Percentiles rank a stretch among this genome's conserved stretches.
Conservation (phyloP, 148 eudicot species). For the Linanthus parryae region DNA sequence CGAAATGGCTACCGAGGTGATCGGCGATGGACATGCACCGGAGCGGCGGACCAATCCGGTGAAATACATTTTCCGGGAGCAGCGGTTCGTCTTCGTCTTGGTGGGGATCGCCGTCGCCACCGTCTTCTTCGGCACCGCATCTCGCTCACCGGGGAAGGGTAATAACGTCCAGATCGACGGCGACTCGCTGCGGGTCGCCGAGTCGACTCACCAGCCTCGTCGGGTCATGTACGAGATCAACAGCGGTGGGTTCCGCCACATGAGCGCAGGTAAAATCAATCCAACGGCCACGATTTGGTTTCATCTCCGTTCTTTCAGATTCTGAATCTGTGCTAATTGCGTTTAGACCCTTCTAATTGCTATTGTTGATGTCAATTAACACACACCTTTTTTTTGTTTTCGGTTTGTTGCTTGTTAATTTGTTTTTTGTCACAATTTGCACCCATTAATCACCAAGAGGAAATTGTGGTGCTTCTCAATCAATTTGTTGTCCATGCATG, state of each 20-base stretch:
- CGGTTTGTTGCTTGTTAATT: neutral
- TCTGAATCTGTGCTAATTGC: neutral
- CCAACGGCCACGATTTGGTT: too few relatives aligned
- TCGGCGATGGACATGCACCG: neutral
- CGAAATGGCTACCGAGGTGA: neutral
- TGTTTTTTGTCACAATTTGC: too few relatives aligned
- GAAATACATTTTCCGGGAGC: conserved; percentile 18
- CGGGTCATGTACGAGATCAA: conserved; percentile 17
- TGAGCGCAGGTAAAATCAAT: conserved; percentile 15
- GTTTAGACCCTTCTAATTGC: neutral
- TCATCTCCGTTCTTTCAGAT: too few relatives aligned
- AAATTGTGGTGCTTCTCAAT: too few relatives aligned
- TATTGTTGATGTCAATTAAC: neutral
- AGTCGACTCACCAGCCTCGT: conserved; percentile 13
- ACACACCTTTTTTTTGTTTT: neutral
- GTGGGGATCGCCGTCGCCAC: conserved; percentile 22
- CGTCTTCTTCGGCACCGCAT: conserved; percentile 8
- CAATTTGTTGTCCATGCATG: too few relatives aligned
- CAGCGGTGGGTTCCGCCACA: neutral
- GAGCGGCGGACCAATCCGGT: conserved; percentile 3
- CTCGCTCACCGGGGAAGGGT: conserved; percentile 1
- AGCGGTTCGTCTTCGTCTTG: conserved; percentile 21
- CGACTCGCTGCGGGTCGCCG: conserved; percentile 6
- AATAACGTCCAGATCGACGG: too few relatives aligned
- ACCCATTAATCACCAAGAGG: too few relatives aligned